phyloP scores from a whole-genome alignment of 1,284 basidiomycete genomes.

The Fomitiporia mediterranea region DNA sequence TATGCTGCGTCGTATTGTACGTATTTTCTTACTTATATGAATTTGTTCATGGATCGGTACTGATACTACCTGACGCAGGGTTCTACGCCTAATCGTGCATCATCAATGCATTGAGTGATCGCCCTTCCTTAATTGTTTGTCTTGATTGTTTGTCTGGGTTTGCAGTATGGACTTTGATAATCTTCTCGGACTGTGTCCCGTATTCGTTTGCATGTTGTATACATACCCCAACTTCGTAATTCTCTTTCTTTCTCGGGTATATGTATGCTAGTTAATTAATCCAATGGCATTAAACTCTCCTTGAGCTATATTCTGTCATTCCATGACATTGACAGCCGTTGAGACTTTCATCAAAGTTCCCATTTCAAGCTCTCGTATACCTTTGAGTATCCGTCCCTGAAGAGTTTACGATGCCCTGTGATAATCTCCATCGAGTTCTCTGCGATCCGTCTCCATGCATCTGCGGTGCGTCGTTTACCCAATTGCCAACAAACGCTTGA shows the following conservation, averaged over 20 bases:
- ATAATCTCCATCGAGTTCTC: slow-evolving; percentile 19
- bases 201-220: too few species aligned
- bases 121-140: too few species aligned
- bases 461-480: slow-evolving; percentile 15
- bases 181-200: too few species aligned
- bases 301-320: too few species aligned
- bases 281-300: too few species aligned
- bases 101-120: too few species aligned
- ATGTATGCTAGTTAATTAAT: neutral
- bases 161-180: too few species aligned
- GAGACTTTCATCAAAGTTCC: slow-evolving; percentile 12
- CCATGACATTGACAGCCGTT: too few species aligned
- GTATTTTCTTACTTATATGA: slow-evolving; percentile 18
- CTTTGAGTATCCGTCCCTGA: slow-evolving; percentile 16
- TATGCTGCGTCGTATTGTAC: slow-evolving; percentile 50
- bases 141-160: too few species aligned
- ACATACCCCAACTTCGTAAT: too few species aligned
- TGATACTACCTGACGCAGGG: neutral
- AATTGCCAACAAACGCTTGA: slow-evolving; percentile 21
- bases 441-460: slow-evolving; percentile 15
- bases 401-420: slow-evolving; percentile 14
- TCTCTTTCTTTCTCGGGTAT: too few species aligned
- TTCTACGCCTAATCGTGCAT: slow-evolving; percentile 4
- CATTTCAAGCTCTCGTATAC: slow-evolving; percentile 19
- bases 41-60: too few species aligned